Evolutionary conservation across 148 eudicot genomes (phyloP).

Genomic region (Chenopodium berlandieri): DNA sequence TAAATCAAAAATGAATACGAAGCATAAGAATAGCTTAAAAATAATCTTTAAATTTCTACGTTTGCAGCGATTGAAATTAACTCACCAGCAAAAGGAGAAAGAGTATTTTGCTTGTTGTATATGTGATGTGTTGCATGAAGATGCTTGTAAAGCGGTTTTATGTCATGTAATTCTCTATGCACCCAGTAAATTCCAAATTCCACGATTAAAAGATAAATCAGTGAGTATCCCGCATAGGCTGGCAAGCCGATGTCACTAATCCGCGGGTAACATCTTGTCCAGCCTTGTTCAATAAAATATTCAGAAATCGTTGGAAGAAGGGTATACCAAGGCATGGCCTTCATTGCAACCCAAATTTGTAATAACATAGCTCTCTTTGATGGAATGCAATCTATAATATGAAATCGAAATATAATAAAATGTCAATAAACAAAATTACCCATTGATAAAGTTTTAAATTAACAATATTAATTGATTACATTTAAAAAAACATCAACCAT

Average conservation of each 20-base stretch:
- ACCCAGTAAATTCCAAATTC: conserved; percentile 93
- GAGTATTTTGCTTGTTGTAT: conserved; percentile 95
- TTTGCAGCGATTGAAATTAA: background rate
- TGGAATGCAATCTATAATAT: conserved; percentile 68
- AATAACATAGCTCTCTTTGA: conserved; percentile 63
- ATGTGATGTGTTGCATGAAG: conserved; percentile 96
- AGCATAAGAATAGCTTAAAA: background rate
- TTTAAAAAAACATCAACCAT: too few species aligned
- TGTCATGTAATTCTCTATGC: conserved; percentile 82
- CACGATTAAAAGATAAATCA: conserved; percentile 55
- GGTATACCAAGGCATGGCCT: conserved; percentile 84
- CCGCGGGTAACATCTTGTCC: conserved; percentile 67
- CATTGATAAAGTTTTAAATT: too few species aligned
- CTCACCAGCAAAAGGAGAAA: conserved; percentile 96
- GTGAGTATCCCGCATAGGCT: conserved; percentile 40
- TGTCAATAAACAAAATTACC: background rate
- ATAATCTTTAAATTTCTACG: too few species aligned
- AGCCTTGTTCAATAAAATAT: conserved; percentile 64
- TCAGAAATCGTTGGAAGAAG: conserved; percentile 66
- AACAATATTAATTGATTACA: too few species aligned
- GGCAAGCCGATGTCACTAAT: conserved; percentile 59
- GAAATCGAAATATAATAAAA: background rate
- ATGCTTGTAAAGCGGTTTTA: conserved; percentile 79
- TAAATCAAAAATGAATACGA: background rate
- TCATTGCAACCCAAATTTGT: conserved; percentile 84